These are phyloP conservation scores for Oxyria digyna DNA, from an alignment of 148 eudicot species.

Conservation along the genomic window DNA sequence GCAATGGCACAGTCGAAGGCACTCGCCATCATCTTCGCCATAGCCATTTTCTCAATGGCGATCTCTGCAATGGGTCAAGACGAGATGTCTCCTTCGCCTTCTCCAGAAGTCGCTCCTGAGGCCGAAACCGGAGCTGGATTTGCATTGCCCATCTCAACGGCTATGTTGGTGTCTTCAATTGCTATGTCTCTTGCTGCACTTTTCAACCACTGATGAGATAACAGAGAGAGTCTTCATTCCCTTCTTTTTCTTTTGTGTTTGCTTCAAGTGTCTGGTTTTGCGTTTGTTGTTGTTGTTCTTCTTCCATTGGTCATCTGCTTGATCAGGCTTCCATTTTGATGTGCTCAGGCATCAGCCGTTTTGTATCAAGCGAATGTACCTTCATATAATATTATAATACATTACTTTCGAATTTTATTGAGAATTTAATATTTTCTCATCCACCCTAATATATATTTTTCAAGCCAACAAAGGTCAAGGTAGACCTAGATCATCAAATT, in stretches of 20 bases:
- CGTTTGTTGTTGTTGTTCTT: neutral
- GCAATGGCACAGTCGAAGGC: slow-evolving; percentile 2
- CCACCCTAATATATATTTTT: too few relatives aligned
- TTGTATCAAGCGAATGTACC: neutral
- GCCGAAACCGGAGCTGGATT: neutral
- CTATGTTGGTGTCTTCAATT: neutral
- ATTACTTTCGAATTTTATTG: too few relatives aligned
- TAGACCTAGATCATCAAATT: too few relatives aligned
- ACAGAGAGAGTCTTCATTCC: neutral
- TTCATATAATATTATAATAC: neutral
- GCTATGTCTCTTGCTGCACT: neutral
- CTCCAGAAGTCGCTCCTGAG: neutral
- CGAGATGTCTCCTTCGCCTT: neutral
- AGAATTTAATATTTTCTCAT: too few relatives aligned
- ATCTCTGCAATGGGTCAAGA: neutral
- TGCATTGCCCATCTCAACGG: neutral
- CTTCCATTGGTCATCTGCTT: neutral
- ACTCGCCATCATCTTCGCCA: slow-evolving; percentile 1
- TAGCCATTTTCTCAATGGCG: neutral
- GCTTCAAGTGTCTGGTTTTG: neutral
- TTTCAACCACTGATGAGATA: neutral
- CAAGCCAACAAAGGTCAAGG: too few relatives aligned
- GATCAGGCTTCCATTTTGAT: neutral
- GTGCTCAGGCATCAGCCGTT: too few relatives aligned
- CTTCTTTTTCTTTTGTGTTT: neutral